Base-by-base conservation (phyloP, 306 rosid species). In the Cucumis melo region DNA sequence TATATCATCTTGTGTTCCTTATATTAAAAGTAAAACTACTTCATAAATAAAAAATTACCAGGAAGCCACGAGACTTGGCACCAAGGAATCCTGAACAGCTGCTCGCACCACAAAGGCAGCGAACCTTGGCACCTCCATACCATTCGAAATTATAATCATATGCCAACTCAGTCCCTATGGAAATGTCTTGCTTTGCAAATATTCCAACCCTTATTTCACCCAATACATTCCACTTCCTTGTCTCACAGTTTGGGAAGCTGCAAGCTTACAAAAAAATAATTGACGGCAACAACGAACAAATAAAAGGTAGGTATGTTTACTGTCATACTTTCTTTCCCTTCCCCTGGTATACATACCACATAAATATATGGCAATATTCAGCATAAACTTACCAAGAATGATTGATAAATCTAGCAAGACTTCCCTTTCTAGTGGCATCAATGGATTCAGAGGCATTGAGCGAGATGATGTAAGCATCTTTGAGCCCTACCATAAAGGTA, bases 201-300 rank as follows among this genome's bases (percentile, higher is more conserved):
- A 94, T 94, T 81, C 98, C 97, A 71, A 94, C 98, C 87, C 96
- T 88, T 63, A 90, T 84, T 88, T 94, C 97, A 68, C 97, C 98
- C 90, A 91, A 80, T 77, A 89, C 98, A 79, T 85, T 89, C 98
- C 98, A 94, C 82, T 94, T 94, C 81, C 98, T 88, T 32, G 98
- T 94, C 90, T 91, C 95, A 82, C 97, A 94, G 76, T 94, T 91
- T 29, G 98, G 98, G 78, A 82, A 89, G 85, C 98, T 93, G 88
- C 82, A 93, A 83, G 82, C 80, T 65, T 82, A 29, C 41, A 81
- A 70, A 77, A 77, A 50, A 74, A 17, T 51, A 65, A 80, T 42
- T 80, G 76, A 75, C 78, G 83, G 77, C 81, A 72, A 63, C 81
- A 84, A 87, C 56, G 75, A 59, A 48, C n/a, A 19, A 36, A 10